phyloP scores from a whole-genome alignment of 192 early-diverging fungal species.

The Podochytrium sp. region DNA sequence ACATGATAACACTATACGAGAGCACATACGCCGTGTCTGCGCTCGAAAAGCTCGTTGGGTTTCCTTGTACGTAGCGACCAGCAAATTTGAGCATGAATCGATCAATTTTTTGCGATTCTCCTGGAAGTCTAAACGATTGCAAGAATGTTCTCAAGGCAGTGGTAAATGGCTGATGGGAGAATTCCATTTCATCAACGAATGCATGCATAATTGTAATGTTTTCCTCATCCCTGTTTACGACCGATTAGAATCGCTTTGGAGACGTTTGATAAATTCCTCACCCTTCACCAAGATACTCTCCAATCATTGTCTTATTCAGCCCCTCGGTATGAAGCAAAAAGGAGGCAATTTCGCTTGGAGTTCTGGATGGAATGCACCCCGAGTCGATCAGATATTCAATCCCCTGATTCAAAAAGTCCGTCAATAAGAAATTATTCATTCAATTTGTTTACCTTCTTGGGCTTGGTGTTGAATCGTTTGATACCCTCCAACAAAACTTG shows the following conservation, averaged over 20 bases:
- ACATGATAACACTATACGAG: constrained; percentile 90
- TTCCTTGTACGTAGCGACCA: constrained; percentile 84
- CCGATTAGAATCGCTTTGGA: not conserved
- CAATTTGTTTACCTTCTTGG: constrained; percentile 61
- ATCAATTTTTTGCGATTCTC: constrained; percentile 96
- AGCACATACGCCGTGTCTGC: constrained; percentile 94
- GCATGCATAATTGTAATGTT: constrained; percentile 96
- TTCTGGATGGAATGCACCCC: constrained; percentile 65
- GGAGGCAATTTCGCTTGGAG: constrained; percentile 73
- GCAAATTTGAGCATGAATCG: constrained; percentile 98
- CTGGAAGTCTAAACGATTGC: constrained; percentile 89
- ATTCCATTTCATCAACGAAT: constrained; percentile 92
- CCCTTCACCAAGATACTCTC: constrained; percentile 93
- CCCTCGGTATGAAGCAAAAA: constrained; percentile 81
- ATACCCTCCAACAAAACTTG: constrained; percentile 79
- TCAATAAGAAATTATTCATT: not conserved
- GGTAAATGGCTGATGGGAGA: constrained; percentile 72
- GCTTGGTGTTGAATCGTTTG: constrained; percentile 84
- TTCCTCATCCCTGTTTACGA: constrained; percentile 66
- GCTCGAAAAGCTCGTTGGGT: constrained; percentile 81
- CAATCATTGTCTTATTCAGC: constrained; percentile 84
- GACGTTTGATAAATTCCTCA: too few species aligned
- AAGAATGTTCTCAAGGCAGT: constrained; percentile 82
- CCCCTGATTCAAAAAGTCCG: constrained; percentile 51
- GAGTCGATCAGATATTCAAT: constrained; percentile 73